A percentile compares a stretch with the other conserved stretches of the same genome.
These are phyloP conservation scores for Pseudoperonospora humuli DNA, from an alignment of 352 stramenopile species.

Conservation along the genomic window DNA sequence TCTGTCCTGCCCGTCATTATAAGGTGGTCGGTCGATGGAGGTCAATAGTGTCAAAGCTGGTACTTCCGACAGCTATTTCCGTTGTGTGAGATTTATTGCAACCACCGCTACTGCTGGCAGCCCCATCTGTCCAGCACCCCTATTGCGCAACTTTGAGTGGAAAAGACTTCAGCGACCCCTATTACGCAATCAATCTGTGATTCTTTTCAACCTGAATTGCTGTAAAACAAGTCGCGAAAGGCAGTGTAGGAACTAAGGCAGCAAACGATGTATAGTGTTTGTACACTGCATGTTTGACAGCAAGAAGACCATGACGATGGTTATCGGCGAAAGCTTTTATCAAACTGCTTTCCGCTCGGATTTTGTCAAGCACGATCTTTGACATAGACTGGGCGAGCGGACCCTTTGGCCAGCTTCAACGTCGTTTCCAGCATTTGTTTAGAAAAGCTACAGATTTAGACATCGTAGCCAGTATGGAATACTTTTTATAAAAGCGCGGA, in stretches of 20 bases:
- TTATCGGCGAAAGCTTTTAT: too few relatives aligned
- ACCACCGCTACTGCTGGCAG: slow-evolving; percentile 15
- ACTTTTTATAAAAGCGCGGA: too few relatives aligned
- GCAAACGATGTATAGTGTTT: too few relatives aligned
- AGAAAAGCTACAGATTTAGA: too few relatives aligned
- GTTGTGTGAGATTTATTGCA: slow-evolving; percentile 15
- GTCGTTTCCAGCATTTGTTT: too few relatives aligned
- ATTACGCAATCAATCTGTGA: slow-evolving; percentile 8
- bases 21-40: not conserved
- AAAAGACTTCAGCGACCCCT: not conserved
- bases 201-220: slow-evolving; percentile 7
- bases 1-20: slow-evolving; percentile 20
- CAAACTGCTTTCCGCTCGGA: too few relatives aligned
- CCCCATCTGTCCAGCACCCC: slow-evolving; percentile 17
- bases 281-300: too few relatives aligned
- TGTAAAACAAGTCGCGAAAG: slow-evolving; percentile 1
- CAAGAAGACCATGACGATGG: too few relatives aligned
- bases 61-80: slow-evolving; percentile 10
- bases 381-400: slow-evolving; percentile 1
- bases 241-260: too few relatives aligned
- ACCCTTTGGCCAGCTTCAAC: slow-evolving; percentile 15
- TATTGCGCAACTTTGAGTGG: too few relatives aligned
- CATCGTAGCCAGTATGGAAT: too few relatives aligned
- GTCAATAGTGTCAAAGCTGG: not conserved
- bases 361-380: slow-evolving; percentile 9